Evolutionary conservation across 495 filamentous ascomycete genomes (phyloP).

Genomic region (Penicillium egyptiacum): DNA sequence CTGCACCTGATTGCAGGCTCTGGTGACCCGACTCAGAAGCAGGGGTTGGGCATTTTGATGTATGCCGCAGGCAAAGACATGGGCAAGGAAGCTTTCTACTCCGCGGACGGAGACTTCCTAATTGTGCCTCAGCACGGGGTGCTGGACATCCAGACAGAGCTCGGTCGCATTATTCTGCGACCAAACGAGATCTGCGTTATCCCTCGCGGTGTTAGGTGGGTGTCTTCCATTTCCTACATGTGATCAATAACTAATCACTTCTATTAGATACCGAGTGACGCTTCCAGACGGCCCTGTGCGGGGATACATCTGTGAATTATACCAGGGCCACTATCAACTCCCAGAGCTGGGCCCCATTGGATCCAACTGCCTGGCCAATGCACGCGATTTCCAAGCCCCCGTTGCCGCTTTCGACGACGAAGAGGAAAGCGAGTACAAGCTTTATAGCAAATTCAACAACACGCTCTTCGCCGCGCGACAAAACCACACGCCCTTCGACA

Average conservation of each 20-base stretch:
- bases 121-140: conserved; percentile 83
- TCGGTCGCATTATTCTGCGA: conserved; percentile 77
- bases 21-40: conserved; percentile 78
- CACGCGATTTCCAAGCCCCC: conserved; percentile 84
- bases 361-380: conserved; percentile 82
- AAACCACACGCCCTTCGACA: conserved; percentile 74
- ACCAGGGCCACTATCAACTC: conserved; percentile 79
- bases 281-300: conserved; percentile 64
- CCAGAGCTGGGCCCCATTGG: conserved; percentile 91
- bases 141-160: conserved; percentile 82
- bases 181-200: conserved; percentile 90
- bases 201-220: conserved; percentile 66
- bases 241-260: conserved; percentile 1
- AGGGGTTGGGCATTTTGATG: conserved; percentile 77
- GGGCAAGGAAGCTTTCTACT: conserved; percentile 77
- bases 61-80: conserved; percentile 83
- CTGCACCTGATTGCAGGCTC: conserved; percentile 77
- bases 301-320: conserved; percentile 86
- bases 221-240: not conserved
- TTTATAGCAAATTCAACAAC: conserved; percentile 79
- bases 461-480: conserved; percentile 72
- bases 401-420: conserved; percentile 72
- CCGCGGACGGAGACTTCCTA: conserved; percentile 86
- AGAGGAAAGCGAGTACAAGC: conserved; percentile 50
- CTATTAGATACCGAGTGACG: conserved; percentile 64